Percentiles rank a stretch among this genome's conserved stretches.
Conservation (phyloP, 768 basidiomycete species). For the Lactarius sanguifluus region DNA sequence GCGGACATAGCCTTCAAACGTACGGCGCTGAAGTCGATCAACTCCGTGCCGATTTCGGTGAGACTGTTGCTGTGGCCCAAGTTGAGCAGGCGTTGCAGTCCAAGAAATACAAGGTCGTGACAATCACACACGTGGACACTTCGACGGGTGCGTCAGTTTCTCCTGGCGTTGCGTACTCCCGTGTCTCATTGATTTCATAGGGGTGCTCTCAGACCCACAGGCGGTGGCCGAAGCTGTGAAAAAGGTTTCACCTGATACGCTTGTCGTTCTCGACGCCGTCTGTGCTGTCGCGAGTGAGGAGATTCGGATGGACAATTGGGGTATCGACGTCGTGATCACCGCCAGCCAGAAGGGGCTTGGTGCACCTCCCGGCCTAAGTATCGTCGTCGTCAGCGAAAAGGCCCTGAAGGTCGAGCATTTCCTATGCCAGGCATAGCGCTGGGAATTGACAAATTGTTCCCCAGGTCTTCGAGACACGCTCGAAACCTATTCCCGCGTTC, state of each 20-base stretch:
- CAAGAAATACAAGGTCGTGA: slow-evolving; percentile 85
- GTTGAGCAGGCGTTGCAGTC: slow-evolving; percentile 68
- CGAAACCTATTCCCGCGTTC: slow-evolving; percentile 68
- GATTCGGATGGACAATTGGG: slow-evolving; percentile 93
- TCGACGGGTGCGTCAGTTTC: slow-evolving; percentile 60
- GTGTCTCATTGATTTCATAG: slow-evolving; percentile 37
- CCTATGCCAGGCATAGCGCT: not conserved
- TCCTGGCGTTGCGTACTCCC: not conserved
- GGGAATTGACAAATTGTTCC: slow-evolving; percentile 6
- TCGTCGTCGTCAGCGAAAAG: slow-evolving; percentile 75
- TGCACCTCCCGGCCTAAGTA: slow-evolving; percentile 88
- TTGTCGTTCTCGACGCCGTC: slow-evolving; percentile 90
- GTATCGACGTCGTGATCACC: slow-evolving; percentile 81
- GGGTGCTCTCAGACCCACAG: slow-evolving; percentile 83
- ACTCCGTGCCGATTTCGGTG: slow-evolving; percentile 79
- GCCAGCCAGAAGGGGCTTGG: slow-evolving; percentile 93
- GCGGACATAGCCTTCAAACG: slow-evolving; percentile 58
- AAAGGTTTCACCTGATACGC: slow-evolving; percentile 78
- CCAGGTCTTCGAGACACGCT: slow-evolving; percentile 60
- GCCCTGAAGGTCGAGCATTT: slow-evolving; percentile 59
- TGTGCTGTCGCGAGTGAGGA: slow-evolving; percentile 97
- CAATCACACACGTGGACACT: slow-evolving; percentile 95
- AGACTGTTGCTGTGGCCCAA: slow-evolving; percentile 58
- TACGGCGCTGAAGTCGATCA: slow-evolving; percentile 90
- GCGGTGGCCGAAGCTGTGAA: slow-evolving; percentile 71